Evolutionary conservation across 495 filamentous ascomycete species (phyloP).

Genomic region (Pyrenula massariospora): DNA sequence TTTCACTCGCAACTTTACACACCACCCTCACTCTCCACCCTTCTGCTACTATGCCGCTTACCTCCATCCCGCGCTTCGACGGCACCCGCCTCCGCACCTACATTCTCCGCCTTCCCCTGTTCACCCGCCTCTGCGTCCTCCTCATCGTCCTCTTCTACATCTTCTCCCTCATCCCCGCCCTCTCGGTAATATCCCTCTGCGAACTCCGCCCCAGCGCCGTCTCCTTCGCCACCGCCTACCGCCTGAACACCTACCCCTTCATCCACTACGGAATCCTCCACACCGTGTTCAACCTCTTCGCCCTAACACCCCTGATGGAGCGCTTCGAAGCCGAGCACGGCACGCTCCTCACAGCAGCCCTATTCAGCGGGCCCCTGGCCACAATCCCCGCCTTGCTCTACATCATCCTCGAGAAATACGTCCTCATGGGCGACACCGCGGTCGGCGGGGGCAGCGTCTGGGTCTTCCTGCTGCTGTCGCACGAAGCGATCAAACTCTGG

Average conservation of each 20-base stretch:
- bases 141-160: constrained; percentile 58
- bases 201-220: constrained; percentile 50
- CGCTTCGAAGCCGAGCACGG: constrained; percentile 91
- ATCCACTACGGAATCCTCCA: constrained; percentile 77
- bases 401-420: constrained; percentile 52
- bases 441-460: constrained; percentile 83
- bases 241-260: constrained; percentile 84
- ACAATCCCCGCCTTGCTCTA: constrained; percentile 68
- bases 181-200: constrained; percentile 62
- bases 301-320: constrained; percentile 74
- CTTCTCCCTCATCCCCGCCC: constrained; percentile 49
- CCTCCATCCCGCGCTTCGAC: constrained; percentile 26
- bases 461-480: constrained; percentile 77
- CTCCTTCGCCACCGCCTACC: constrained; percentile 54
- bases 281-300: constrained; percentile 63
- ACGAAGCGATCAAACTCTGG: constrained; percentile 75
- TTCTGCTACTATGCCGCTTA: constrained; percentile 13
- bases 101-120: constrained; percentile 72
- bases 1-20: too few relatives aligned
- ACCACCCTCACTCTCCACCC: too few relatives aligned
- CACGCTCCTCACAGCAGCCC: constrained; percentile 67
- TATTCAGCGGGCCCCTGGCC: constrained; percentile 80
- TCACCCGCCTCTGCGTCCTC: constrained; percentile 66
- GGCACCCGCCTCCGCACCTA: constrained; percentile 50
- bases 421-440: constrained; percentile 51